Evolutionary conservation across 805 yeast species (phyloP), one percentile per base, ranked within the genome.

Genomic region (Kodamaea lidongshanica): DNA sequence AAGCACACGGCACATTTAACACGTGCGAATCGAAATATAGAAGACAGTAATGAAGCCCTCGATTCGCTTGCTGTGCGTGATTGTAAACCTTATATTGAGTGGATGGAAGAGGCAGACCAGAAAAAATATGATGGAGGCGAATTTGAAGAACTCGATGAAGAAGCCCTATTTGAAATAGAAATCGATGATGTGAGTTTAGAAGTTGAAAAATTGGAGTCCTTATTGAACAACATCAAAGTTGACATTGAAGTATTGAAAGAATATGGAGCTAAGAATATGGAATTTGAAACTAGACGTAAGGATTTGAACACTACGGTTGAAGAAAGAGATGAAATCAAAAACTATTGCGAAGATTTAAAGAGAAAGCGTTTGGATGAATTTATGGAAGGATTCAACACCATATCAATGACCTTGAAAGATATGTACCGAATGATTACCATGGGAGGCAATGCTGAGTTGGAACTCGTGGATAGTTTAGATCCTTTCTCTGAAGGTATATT

Each of bases 361-460:
- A 73, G 79, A 33, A 75, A 69, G 36, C 65, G 97, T 31, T 65
- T 82, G 32, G 87, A 79, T 39, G 96, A 92, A 54, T 92, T 92
- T 49, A 87, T 87, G 94, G 75, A 73, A 39, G 98, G 99, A 0
- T 92, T 94, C 61, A 74, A 78, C 41, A 69, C 77, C 12, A 92
- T 92, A 16, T 86, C 96, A 1, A 65, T 77, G 52, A 83, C 95
- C 5, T 69, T 92, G 41, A 92, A 89, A 53, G 96, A 86, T 46
- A 88, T 92, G 97, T 92, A 92, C 48, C 94, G 88, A 50, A 84
- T 92, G 94, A 92, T 92, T 38, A 92, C 98, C 1, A 87, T 89
- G 94, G 98, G 98, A 16, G 99, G 99, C 19, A 92, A 89, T 61
- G 99, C 99, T 0, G 98, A 92, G 54, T 67, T 92, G 19, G 99